Evolutionary conservation across 495 filamentous ascomycete species (phyloP), one percentile per base, ranked within the genome.

Genomic region (Aspergillus bridgeri): DNA sequence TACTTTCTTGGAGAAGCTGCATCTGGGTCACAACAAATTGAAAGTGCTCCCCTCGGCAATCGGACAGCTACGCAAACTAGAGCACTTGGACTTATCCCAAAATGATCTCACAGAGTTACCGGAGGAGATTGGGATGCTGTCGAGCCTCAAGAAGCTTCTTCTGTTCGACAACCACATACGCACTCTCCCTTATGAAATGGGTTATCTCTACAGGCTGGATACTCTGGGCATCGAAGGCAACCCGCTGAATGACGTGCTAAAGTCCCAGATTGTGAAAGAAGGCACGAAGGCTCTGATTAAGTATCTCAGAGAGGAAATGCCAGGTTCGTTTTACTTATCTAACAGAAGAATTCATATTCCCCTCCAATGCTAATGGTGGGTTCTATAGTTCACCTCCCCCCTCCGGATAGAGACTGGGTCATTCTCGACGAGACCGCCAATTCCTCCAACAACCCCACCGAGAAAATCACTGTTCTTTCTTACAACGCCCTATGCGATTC

Each of bases 401-500:
- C 94, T 18, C 73, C 74, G n/a, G 85, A 86, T 58, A 79, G 87
- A 60, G 84, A 87, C 58, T 89, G 85, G 85, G 78, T 87, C 42
- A 78, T 86, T 47, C 71, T 89, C 15, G 85, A 89, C 60, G 85
- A 89, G 19, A 78, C 79, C 15, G 65, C 74, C 20, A 71, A 61
- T 54, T 68, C 76, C 18, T 64, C 61, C n/a, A 38, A 38, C 33
- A 38, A 38, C 17, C 33, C 33, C 9, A 61, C 79, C 23, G 83
- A 87, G 53, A 85, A 79, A 45, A 81, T 97, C 62, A 88, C 88
- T 46, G 86, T 94, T 13, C 72, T 96, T 48, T 94, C 90, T 24
- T 97, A 91, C 83, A 98, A 98, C 70, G 96, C 89, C 25, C 82
- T 98, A 4, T 97, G 92, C 71, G 92, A 97, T 69, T 88, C 89